Evolutionary conservation across 352 stramenopile genomes (phyloP).

Genomic region (Pythium sukuiense): DNA sequence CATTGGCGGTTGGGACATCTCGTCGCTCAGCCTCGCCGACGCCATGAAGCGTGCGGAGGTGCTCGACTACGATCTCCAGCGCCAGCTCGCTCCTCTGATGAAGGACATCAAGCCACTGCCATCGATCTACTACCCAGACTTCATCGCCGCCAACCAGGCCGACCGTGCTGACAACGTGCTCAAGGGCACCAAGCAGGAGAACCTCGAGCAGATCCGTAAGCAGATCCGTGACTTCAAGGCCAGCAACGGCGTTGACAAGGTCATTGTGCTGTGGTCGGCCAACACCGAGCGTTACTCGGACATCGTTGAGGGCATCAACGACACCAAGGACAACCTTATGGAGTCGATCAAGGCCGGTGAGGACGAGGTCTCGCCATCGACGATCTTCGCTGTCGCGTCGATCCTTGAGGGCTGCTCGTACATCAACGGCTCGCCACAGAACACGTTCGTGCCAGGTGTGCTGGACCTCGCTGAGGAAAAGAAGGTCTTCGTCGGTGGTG

Average conservation of each 20-base stretch:
- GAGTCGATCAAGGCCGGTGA: conserved; percentile 95
- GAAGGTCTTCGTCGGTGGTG: conserved; percentile 96
- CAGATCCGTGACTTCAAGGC: conserved; percentile 98
- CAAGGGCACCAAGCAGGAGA: conserved; percentile 95
- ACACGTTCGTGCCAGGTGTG: conserved; percentile 99
- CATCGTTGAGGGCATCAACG: conserved; percentile 97
- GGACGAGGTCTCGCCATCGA: conserved; percentile 96
- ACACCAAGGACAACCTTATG: conserved; percentile 97
- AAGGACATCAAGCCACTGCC: conserved; percentile 96
- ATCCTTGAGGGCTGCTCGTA: conserved; percentile 99
- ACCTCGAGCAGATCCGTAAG: conserved; percentile 91
- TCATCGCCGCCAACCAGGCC: conserved; percentile 99
- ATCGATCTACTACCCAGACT: conserved; percentile 99
- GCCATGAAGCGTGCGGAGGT: conserved; percentile 96
- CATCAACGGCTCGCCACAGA: conserved; percentile 99
- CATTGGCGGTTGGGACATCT: conserved; percentile 99
- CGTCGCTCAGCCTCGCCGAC: conserved; percentile 93
- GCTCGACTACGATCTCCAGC: conserved; percentile 97
- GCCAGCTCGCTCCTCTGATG: conserved; percentile 96
- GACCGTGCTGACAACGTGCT: conserved; percentile 98
- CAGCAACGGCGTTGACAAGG: conserved; percentile 95
- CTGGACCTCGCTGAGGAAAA: conserved; percentile 94
- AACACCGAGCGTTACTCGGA: conserved; percentile 99
- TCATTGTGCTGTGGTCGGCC: conserved; percentile 99
- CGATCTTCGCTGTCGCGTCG: conserved; percentile 97